phyloP scores from a whole-genome alignment of 495 filamentous ascomycete species.

The Trichoderma reesei region DNA sequence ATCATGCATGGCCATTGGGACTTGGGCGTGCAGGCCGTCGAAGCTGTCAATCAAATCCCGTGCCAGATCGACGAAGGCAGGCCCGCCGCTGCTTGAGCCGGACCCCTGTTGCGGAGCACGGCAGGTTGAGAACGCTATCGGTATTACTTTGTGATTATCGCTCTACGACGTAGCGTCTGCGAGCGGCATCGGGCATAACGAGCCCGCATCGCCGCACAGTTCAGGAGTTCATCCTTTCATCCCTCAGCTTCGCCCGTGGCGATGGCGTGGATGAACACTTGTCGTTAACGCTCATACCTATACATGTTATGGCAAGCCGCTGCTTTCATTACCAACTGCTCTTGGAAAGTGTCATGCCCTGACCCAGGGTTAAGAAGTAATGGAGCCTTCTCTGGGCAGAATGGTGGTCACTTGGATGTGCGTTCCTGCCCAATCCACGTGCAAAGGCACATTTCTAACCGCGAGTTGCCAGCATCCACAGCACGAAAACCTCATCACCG shows the following conservation, averaged over 20 bases:
- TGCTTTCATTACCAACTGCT: not conserved
- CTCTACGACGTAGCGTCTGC: not conserved
- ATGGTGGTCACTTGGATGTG: too few relatives aligned
- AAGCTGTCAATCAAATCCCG: not conserved
- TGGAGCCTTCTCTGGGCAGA: too few relatives aligned
- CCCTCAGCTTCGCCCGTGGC: not conserved
- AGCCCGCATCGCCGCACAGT: not conserved
- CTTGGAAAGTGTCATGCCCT: not conserved
- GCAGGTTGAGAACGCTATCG: not conserved
- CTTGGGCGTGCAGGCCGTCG: not conserved
- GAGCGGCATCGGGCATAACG: slow-evolving; percentile 3
- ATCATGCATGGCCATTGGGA: too few relatives aligned
- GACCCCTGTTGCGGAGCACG: not conserved
- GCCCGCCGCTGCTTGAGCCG: not conserved
- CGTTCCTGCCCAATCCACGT: too few relatives aligned
- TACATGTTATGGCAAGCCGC: not conserved
- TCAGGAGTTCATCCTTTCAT: not conserved
- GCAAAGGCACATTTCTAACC: too few relatives aligned
- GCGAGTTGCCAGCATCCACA: too few relatives aligned
- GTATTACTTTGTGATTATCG: not conserved
- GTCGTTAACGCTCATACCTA: not conserved
- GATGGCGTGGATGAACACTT: not conserved
- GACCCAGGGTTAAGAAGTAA: too few relatives aligned
- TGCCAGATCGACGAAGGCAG: not conserved
- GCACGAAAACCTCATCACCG: too few relatives aligned